phyloP scores from a whole-genome alignment of 129 eudicot genomes.

The Centrapalus pauciflorus region DNA sequence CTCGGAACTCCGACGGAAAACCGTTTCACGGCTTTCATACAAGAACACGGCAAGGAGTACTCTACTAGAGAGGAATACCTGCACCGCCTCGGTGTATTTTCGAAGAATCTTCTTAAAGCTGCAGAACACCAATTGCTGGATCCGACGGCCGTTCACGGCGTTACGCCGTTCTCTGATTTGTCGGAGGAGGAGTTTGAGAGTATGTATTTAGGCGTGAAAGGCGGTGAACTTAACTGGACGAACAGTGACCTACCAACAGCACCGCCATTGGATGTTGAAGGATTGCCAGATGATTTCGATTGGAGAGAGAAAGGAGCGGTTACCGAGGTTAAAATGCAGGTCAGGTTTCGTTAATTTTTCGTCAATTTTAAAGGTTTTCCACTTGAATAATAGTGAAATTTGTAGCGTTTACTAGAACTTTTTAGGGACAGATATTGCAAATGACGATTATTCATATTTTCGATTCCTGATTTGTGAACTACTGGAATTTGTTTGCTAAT shows the following conservation, averaged over 20 bases:
- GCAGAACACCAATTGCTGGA: constrained; percentile 88
- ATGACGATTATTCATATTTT: no score
- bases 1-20: constrained; percentile 50
- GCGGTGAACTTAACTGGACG: constrained; percentile 22
- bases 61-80: constrained; percentile 65
- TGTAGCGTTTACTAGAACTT: no score
- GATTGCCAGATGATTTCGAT: constrained; percentile 73
- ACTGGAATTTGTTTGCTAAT: background rate
- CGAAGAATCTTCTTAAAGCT: constrained; percentile 55
- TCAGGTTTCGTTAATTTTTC: background rate
- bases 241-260: constrained; percentile 23
- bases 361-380: constrained; percentile 16
- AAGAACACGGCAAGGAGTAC: constrained; percentile 57
- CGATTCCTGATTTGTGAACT: background rate
- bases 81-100: constrained; percentile 76
- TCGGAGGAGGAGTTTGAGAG: constrained; percentile 62
- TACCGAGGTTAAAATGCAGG: constrained; percentile 91
- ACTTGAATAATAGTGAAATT: no score
- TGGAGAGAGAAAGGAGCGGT: constrained; percentile 97
- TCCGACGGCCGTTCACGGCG: constrained; percentile 85
- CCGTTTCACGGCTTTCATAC: constrained; percentile 46
- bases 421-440: no score
- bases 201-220: constrained; percentile 53
- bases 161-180: constrained; percentile 72
- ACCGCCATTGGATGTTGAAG: constrained; percentile 43